Percentiles rank a stretch among this genome's conserved stretches.
Conservation (phyloP, 2,329 filamentous ascomycete genomes). For the Cladosporium colombiae region DNA sequence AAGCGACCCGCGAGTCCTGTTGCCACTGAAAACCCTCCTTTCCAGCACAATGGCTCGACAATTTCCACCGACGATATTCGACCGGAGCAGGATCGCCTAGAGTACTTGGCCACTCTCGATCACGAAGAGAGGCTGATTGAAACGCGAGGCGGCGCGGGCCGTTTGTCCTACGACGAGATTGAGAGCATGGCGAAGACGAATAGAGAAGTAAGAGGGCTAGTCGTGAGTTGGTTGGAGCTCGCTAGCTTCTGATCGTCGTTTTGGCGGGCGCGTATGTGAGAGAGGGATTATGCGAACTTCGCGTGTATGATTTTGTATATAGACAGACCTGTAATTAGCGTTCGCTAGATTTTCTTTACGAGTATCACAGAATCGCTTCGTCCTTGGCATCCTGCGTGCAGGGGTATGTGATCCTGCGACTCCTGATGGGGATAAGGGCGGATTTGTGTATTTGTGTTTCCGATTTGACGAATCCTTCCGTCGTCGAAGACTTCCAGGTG, state of each 20-base stretch:
- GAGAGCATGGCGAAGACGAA: slow-evolving; percentile 66
- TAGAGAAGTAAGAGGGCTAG: slow-evolving; percentile 71
- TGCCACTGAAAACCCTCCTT: not conserved
- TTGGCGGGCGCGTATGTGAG: not conserved
- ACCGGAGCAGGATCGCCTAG: slow-evolving; percentile 41
- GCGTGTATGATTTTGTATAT: not conserved
- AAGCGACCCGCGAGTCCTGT: not conserved
- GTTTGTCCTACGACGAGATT: slow-evolving; percentile 78
- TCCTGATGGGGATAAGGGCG: not conserved
- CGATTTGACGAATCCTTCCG: not conserved
- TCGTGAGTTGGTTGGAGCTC: slow-evolving; percentile 88
- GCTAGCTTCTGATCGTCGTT: slow-evolving; percentile 37
- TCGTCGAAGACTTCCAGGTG: not conserved
- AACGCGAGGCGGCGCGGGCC: slow-evolving; percentile 74
- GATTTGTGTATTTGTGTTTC: not conserved
- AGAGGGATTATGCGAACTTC: not conserved
- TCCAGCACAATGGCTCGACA: slow-evolving; percentile 1
- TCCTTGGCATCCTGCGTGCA: not conserved
- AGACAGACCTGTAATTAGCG: not conserved
- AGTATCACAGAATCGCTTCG: not conserved
- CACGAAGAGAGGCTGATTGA: slow-evolving; percentile 68
- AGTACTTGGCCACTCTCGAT: slow-evolving; percentile 56
- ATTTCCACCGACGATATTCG: not conserved
- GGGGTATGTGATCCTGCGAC: not conserved
- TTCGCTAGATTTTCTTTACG: not conserved